Base-by-base conservation (phyloP, 768 basidiomycete species). In the Mycena galericulata region DNA sequence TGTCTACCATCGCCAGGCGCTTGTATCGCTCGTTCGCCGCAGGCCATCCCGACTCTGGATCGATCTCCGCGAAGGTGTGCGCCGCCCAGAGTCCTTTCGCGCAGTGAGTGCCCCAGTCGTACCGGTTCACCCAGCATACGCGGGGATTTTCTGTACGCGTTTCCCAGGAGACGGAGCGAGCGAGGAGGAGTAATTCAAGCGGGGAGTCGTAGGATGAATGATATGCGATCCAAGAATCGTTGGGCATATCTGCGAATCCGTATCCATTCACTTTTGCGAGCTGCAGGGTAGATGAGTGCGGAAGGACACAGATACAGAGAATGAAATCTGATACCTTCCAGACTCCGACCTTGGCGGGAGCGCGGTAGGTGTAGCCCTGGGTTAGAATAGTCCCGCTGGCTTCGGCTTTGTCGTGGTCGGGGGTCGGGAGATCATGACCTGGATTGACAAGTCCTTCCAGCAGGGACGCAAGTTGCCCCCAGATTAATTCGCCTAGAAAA, bases 211-310 rank as follows among this genome's bases (percentile, higher is more conserved):
- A 65, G 1, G 68, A 65, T 17, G 64, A 62, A 43, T 72, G 71
- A 47, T 72, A 72, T 2, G 65, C 71, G 32, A 72, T 15, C 65
- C 65, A 72, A 18, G 68, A 70, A 40, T 67, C 56, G 4, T 24
- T 67, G 7, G 32, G 20, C 29, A 15, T 0, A 11, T 54, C 22
- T 3, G 68, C 17, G 5, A 41, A 1, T 1, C 71, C 71, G 26
- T 47, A 58, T n/a, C 71, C 71, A 47, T 70, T 67, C 15, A 72
- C 68, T 53, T 61, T 58, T 0, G 53, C 51, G 41, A 72, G 14
- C 71, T 72, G 20, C 5, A 18, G 41, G 17, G 17, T 5, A 43
- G n/a, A n/a, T 0, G 53, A 45, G 41, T 70, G 14, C 71, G 70
- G 20, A n/a, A 18, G 41, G 17, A 6, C 5, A 43, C 15, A 3